phyloP scores from a whole-genome alignment of 176 grass and related monocot genomes.

The Metroxylon sagu region DNA sequence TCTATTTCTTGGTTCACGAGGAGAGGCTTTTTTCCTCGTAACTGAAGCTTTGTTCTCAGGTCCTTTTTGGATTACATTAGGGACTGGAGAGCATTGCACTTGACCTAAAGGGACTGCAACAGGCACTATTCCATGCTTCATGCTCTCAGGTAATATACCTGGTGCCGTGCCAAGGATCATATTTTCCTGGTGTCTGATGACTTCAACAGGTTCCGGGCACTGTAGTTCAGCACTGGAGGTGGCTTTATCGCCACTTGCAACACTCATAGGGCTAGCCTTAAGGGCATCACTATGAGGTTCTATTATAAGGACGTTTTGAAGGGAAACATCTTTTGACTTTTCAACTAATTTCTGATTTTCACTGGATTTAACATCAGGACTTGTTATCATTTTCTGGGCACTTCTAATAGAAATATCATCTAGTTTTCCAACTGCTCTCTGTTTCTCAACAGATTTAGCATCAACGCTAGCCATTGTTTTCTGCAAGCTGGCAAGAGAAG shows the following conservation, averaged over 20 bases:
- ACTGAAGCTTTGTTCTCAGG: conserved; percentile 31
- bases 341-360: conserved; percentile 25
- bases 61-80: conserved; percentile 25
- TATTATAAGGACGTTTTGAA: not conserved
- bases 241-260: not conserved
- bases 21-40: conserved; percentile 48
- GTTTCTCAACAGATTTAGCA: too few species aligned
- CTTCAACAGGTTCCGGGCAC: conserved; percentile 4
- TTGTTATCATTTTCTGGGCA: not conserved
- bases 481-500: not conserved
- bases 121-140: conserved; percentile 7
- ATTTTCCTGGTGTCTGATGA: conserved; percentile 23
- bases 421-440: too few species aligned
- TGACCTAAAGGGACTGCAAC: conserved; percentile 27
- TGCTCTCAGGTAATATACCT: conserved; percentile 8
- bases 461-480: conserved; percentile 18
- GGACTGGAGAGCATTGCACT: conserved; percentile 15
- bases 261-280: not conserved
- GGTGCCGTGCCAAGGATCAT: conserved; percentile 21
- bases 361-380: conserved; percentile 14
- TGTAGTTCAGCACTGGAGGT: not conserved
- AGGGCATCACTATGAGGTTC: conserved; percentile 1
- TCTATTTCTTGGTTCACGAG: conserved; percentile 23
- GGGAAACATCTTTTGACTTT: conserved; percentile 5
- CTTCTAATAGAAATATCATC: too few species aligned